These are phyloP conservation scores for Aspergillus affinis DNA, from an alignment of 495 filamentous ascomycete species.

Conservation along the genomic window DNA sequence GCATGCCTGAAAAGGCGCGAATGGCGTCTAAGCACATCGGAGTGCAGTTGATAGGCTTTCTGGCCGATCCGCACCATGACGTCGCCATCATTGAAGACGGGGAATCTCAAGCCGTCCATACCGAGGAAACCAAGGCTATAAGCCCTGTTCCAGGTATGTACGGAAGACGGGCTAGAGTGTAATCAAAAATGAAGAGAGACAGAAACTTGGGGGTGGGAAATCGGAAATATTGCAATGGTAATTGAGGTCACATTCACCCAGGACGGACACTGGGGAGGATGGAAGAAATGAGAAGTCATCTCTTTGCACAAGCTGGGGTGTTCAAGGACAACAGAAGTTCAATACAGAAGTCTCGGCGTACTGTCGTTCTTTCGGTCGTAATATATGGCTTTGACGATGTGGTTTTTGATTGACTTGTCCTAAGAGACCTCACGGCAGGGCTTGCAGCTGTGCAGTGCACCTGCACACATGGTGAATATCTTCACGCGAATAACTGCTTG, in stretches of 20 bases:
- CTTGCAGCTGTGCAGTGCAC: no score
- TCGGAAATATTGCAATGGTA: not conserved
- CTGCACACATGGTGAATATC: not conserved
- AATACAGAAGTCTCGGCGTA: not conserved
- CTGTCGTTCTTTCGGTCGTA: not conserved
- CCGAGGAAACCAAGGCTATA: not conserved
- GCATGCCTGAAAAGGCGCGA: constrained; percentile 9
- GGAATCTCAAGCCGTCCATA: constrained; percentile 21
- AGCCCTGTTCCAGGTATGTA: not conserved
- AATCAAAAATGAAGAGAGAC: not conserved
- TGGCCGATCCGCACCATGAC: constrained; percentile 33
- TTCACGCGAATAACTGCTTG: not conserved
- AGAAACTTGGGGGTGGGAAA: not conserved
- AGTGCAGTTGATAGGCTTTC: constrained; percentile 36
- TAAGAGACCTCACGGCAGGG: no score
- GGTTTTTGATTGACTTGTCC: not conserved
- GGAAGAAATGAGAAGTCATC: not conserved
- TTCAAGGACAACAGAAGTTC: not conserved
- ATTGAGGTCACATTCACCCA: not conserved
- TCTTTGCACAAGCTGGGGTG: not conserved
- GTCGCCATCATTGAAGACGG: constrained; percentile 36
- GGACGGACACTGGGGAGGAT: not conserved
- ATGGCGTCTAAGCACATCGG: constrained; percentile 16
- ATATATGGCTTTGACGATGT: not conserved
- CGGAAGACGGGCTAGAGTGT: not conserved